Conservation (phyloP, 129 eudicot genomes). For the Artemisia tridentata region DNA sequence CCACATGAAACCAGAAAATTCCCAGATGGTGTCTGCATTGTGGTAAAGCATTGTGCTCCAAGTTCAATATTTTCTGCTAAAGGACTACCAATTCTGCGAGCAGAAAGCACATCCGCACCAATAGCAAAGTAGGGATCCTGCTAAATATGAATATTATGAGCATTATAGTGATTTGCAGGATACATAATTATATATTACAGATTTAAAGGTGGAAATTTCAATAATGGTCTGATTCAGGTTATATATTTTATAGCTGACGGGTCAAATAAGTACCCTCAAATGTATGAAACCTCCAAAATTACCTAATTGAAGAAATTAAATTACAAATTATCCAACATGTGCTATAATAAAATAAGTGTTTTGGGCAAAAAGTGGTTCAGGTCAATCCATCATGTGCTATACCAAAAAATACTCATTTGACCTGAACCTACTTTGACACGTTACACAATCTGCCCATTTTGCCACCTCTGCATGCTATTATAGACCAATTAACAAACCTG, state of each 20-base stretch:
- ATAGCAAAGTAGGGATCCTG: slow-evolving; percentile 91
- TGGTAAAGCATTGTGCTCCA: slow-evolving; percentile 93
- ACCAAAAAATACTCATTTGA: not conserved
- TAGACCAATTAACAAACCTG: slow-evolving; percentile 52
- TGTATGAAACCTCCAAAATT: no score
- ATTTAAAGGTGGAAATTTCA: not conserved
- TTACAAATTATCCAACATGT: no score
- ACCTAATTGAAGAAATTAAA: not conserved
- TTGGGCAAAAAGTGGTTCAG: no score
- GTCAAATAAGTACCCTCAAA: not conserved
- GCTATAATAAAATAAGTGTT: no score
- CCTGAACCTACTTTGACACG: slow-evolving; percentile 6
- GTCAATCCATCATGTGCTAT: not conserved
- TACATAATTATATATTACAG: not conserved
- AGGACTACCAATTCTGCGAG: slow-evolving; percentile 93
- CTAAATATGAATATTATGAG: slow-evolving; percentile 19
- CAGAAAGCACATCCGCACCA: slow-evolving; percentile 82
- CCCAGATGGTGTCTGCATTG: slow-evolving; percentile 76
- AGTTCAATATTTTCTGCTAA: slow-evolving; percentile 78
- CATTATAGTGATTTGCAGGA: not conserved
- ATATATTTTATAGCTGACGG: not conserved
- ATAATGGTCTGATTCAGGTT: not conserved
- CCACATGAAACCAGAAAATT: slow-evolving; percentile 89
- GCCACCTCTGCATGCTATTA: slow-evolving; percentile 17
- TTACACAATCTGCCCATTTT: slow-evolving; percentile 12